phyloP scores from a whole-genome alignment of 192 early-diverging fungal species.

The Backusella sp. region DNA sequence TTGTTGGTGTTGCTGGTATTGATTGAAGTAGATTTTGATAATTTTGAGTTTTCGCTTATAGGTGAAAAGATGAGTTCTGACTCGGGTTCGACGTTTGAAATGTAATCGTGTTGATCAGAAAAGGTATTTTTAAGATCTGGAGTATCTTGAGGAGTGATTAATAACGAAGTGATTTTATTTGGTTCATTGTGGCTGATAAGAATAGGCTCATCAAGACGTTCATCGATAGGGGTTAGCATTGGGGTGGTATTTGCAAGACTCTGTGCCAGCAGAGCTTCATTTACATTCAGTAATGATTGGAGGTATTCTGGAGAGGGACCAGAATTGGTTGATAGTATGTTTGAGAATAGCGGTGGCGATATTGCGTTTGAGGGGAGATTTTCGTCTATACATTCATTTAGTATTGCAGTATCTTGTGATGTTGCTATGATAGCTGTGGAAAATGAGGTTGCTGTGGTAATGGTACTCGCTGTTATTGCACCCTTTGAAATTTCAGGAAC shows the following conservation, averaged over 20 bases:
- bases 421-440: background rate
- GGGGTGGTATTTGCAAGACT: constrained; percentile 15
- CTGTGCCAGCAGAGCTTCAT: constrained; percentile 29
- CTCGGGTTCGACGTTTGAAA: background rate
- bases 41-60: background rate
- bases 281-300: constrained; percentile 22
- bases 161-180: background rate
- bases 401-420: background rate
- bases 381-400: background rate
- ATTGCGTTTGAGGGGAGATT: background rate
- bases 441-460: background rate
- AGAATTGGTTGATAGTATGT: background rate
- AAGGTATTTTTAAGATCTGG: background rate
- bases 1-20: background rate
- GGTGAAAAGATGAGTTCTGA: background rate
- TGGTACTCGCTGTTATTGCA: background rate
- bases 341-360: background rate
- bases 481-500: background rate
- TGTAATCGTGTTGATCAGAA: background rate
- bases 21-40: background rate
- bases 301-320: constrained; percentile 25
- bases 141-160: constrained; percentile 1
- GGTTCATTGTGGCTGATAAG: background rate
- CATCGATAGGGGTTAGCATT: background rate
- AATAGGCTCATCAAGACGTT: background rate